These are phyloP conservation scores for Pseudomassariella vexata DNA, from an alignment of 2,329 filamentous ascomycete species.

Conservation along the genomic window DNA sequence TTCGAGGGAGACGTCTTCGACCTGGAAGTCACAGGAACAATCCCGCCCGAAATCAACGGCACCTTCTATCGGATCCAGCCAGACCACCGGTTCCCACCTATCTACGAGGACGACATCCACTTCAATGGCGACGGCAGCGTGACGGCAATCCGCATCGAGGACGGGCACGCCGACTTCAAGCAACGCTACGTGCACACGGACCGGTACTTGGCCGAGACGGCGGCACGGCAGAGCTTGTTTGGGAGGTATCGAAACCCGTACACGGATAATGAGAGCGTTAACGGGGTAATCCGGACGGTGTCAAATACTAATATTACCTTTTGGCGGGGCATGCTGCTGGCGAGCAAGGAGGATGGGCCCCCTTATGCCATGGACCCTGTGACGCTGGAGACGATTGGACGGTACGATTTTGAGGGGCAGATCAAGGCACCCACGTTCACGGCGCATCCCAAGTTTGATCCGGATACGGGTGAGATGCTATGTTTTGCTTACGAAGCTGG, in stretches of 20 bases:
- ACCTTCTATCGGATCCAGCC: slow-evolving; percentile 46
- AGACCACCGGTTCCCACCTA: slow-evolving; percentile 47
- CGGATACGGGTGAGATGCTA: slow-evolving; percentile 44
- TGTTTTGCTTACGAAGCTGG: slow-evolving; percentile 46
- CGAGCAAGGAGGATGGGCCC: slow-evolving; percentile 48
- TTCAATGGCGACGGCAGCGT: slow-evolving; percentile 31
- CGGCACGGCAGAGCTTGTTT: slow-evolving; percentile 32
- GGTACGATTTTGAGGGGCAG: slow-evolving; percentile 47
- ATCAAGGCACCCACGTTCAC: slow-evolving; percentile 41
- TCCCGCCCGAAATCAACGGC: slow-evolving; percentile 38
- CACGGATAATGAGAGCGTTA: slow-evolving; percentile 49
- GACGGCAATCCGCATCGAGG: slow-evolving; percentile 31
- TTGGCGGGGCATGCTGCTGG: slow-evolving; percentile 49
- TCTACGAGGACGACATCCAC: slow-evolving; percentile 45
- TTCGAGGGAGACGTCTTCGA: slow-evolving; percentile 30
- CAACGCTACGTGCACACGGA: slow-evolving; percentile 37
- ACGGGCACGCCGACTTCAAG: slow-evolving; percentile 35
- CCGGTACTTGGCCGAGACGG: slow-evolving; percentile 23
- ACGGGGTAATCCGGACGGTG: slow-evolving; percentile 48
- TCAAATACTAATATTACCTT: slow-evolving; percentile 56
- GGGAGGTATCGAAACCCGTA: slow-evolving; percentile 53
- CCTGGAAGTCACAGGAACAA: slow-evolving; percentile 22
- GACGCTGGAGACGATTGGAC: slow-evolving; percentile 42
- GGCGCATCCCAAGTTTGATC: slow-evolving; percentile 48
- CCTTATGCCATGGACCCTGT: slow-evolving; percentile 45